These are phyloP conservation scores for Mortierella sp. DNA, from an alignment of 371 early-diverging fungal genomes.

Conservation along the genomic window DNA sequence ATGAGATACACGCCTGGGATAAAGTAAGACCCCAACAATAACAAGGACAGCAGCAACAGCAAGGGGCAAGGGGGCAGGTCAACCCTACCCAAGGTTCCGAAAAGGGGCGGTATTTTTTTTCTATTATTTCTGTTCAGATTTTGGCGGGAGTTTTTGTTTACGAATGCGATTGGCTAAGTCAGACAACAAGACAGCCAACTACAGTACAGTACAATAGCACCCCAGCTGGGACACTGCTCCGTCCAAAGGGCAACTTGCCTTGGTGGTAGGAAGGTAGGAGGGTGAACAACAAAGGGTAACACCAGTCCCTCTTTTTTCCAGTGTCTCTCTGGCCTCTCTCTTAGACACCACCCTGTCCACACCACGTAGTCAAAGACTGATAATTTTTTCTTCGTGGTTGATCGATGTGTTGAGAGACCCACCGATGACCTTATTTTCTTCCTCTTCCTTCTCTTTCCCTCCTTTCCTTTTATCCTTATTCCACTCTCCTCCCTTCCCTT, in stretches of 20 bases:
- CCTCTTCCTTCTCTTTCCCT: neutral
- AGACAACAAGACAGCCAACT: neutral
- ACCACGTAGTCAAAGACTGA: neutral
- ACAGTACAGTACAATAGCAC: neutral
- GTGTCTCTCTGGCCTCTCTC: too few relatives aligned
- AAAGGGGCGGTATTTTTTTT: neutral
- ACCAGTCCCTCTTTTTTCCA: too few relatives aligned
- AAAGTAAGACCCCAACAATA: neutral
- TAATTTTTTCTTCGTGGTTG: neutral
- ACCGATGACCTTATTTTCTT: neutral
- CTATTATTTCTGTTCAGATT: neutral
- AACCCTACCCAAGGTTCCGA: neutral
- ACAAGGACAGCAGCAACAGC: neutral
- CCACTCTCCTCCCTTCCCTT: neutral
- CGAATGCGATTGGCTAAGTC: neutral
- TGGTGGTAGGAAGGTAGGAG: too few relatives aligned
- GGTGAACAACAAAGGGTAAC: too few relatives aligned
- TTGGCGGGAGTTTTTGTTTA: constrained; percentile 2
- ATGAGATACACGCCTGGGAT: neutral
- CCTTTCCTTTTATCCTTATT: neutral
- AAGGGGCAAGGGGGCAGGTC: neutral
- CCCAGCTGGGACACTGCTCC: neutral
- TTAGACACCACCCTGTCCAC: too few relatives aligned
- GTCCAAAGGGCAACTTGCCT: neutral
- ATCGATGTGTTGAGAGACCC: neutral